These are phyloP conservation scores for Paratrypanosoma confusum DNA, from an alignment of 208 protist species.

Conservation along the genomic window DNA sequence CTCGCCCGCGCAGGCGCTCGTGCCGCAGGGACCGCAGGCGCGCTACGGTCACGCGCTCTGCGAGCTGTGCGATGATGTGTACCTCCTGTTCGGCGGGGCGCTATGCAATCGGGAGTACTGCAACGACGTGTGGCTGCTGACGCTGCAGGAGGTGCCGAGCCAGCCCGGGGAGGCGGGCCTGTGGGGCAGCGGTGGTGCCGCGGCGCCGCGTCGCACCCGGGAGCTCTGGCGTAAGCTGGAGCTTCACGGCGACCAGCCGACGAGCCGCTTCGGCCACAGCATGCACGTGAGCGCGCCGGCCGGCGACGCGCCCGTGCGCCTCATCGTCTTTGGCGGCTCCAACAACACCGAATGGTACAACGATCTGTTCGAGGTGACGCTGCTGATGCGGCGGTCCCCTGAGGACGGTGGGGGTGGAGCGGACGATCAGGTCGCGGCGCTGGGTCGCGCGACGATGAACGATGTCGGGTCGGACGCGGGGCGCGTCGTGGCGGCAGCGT, in stretches of 20 bases:
- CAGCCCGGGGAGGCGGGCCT: too few relatives aligned
- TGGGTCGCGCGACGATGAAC: too few relatives aligned
- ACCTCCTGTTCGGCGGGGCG: constrained; percentile 10
- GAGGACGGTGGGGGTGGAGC: too few relatives aligned
- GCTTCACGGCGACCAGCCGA: constrained; percentile 4
- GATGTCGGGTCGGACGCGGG: too few relatives aligned
- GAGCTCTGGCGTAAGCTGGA: too few relatives aligned
- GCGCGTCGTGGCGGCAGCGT: not conserved
- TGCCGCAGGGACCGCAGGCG: too few relatives aligned
- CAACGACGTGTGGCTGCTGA: constrained; percentile 9
- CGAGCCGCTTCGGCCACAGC: constrained; percentile 4
- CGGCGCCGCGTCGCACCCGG: too few relatives aligned
- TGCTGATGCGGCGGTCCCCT: too few relatives aligned
- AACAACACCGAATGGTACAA: constrained; percentile 3
- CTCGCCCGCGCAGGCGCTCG: too few relatives aligned
- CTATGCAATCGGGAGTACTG: not conserved
- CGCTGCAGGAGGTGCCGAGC: not conserved
- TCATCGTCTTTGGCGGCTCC: constrained; percentile 10
- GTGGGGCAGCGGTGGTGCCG: too few relatives aligned
- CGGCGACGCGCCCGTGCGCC: not conserved
- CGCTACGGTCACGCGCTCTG: constrained; percentile 9
- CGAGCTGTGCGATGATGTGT: constrained; percentile 5
- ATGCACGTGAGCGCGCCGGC: constrained; percentile 1
- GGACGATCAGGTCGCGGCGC: too few relatives aligned
- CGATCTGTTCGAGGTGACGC: constrained; percentile 2